These are phyloP conservation scores for Blastobotrys buckinghamii DNA, from an alignment of 1,139 yeast genomes.

Conservation along the genomic window DNA sequence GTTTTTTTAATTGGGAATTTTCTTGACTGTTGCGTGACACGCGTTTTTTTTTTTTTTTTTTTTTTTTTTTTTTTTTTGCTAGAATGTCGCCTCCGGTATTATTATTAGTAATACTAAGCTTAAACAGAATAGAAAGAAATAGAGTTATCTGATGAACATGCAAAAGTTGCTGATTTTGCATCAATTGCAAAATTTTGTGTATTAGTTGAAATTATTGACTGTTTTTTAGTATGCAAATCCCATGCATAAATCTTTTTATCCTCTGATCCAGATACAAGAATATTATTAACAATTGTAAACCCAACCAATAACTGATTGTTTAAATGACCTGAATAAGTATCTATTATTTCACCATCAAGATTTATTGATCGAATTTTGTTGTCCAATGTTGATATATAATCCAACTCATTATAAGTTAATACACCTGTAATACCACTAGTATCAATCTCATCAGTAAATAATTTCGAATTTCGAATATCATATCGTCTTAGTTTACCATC, in stretches of 20 bases:
- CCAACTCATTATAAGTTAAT: slow-evolving; percentile 17
- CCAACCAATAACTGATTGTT: slow-evolving; percentile 26
- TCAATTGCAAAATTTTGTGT: slow-evolving; percentile 4
- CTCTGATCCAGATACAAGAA: slow-evolving; percentile 79
- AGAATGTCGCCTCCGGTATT: not conserved
- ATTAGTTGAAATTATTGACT: not conserved
- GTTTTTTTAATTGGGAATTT: too few relatives aligned
- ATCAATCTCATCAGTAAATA: slow-evolving; percentile 28
- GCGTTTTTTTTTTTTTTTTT: not conserved
- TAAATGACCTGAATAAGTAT: slow-evolving; percentile 28
- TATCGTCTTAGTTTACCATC: slow-evolving; percentile 33
- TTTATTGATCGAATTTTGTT: slow-evolving; percentile 28
- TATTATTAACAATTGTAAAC: slow-evolving; percentile 39
- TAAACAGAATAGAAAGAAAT: not conserved
- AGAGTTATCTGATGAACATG: slow-evolving; percentile 5
- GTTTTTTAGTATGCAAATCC: slow-evolving; percentile 45
- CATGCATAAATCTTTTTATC: slow-evolving; percentile 85
- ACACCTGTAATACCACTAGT: slow-evolving; percentile 29
- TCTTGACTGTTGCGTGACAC: not conserved
- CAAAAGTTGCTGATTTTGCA: not conserved
- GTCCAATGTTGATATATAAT: slow-evolving; percentile 29
- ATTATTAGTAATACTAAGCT: too few relatives aligned
- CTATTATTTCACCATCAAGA: slow-evolving; percentile 25
- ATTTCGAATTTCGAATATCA: slow-evolving; percentile 31
- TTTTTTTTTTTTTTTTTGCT: slow-evolving; percentile 1